These are phyloP conservation scores for Pleodorina starrii DNA, from an alignment of 139 green algal species.

Conservation along the genomic window DNA sequence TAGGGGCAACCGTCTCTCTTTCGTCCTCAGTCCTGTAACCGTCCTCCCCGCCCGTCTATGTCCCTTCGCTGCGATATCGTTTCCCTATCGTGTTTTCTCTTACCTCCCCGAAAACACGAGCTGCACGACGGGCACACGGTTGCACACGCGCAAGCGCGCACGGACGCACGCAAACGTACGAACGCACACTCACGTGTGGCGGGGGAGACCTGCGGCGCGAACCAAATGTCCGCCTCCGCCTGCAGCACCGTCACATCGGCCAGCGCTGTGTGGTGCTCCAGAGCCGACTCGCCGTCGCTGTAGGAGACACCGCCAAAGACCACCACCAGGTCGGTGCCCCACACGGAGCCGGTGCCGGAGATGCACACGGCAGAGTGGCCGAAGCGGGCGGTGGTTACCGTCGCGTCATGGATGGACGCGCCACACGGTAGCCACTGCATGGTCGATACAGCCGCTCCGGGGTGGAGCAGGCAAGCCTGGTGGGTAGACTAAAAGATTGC, in stretches of 20 bases:
- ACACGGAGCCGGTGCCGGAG: slow-evolving; percentile 1
- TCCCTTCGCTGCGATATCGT: too few relatives aligned
- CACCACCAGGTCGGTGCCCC: slow-evolving; percentile 57
- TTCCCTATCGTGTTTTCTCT: too few relatives aligned
- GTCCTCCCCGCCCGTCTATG: too few relatives aligned
- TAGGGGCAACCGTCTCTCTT: too few relatives aligned
- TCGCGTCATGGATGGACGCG: neutral
- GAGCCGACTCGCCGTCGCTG: neutral
- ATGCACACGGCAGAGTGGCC: slow-evolving; percentile 54
- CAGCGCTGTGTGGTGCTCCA: slow-evolving; percentile 52
- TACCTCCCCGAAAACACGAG: too few relatives aligned
- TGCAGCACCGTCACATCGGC: slow-evolving; percentile 60
- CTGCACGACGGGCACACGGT: too few relatives aligned
- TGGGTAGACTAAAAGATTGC: too few relatives aligned
- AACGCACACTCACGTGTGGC: neutral
- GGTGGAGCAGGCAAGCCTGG: too few relatives aligned
- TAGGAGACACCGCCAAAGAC: slow-evolving; percentile 56
- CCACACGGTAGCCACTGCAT: slow-evolving; percentile 47
- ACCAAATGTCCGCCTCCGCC: slow-evolving; percentile 60
- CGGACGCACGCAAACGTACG: too few relatives aligned
- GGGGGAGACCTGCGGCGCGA: slow-evolving; percentile 44
- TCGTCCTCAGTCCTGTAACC: too few relatives aligned
- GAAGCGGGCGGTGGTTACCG: slow-evolving; percentile 49
- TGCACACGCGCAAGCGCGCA: too few relatives aligned
- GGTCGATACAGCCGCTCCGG: too few relatives aligned